phyloP scores from a whole-genome alignment of 78 protist species.

The Neovahlkampfia damariscottae region DNA sequence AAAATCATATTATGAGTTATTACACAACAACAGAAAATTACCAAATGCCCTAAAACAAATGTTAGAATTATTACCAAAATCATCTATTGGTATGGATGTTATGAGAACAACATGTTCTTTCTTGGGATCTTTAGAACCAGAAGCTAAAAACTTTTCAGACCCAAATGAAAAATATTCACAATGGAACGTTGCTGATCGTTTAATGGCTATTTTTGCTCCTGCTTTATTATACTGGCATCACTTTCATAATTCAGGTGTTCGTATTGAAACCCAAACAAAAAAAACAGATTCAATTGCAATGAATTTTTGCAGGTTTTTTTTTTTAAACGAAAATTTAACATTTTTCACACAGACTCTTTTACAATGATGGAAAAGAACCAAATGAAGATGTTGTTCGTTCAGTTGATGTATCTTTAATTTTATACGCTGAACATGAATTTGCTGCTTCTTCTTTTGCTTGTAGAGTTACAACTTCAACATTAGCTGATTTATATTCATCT shows the following conservation, averaged over 20 bases:
- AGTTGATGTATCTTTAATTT: constrained; percentile 2
- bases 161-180: neutral
- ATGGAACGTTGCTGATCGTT: neutral
- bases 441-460: constrained; percentile 22
- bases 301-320: constrained; percentile 29
- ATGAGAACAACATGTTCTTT: neutral
- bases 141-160: neutral
- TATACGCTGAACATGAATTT: constrained; percentile 26
- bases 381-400: neutral
- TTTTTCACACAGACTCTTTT: no score
- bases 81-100: neutral
- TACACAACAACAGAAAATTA: neutral
- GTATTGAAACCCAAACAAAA: neutral
- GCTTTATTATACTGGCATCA: neutral
- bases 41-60: neutral
- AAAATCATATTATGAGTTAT: neutral
- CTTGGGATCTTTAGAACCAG: neutral
- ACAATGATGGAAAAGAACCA: constrained; percentile 1
- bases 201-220: neutral
- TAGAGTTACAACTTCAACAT: constrained; percentile 5
- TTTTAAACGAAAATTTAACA: no score
- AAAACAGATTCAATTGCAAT: neutral
- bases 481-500: neutral
- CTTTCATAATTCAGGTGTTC: neutral
- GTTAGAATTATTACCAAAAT: neutral